A percentile compares a stretch with the other conserved stretches of the same genome.
Evolutionary conservation across 768 basidiomycete species (phyloP).

Genomic region (Xerocomus potaroensis): DNA sequence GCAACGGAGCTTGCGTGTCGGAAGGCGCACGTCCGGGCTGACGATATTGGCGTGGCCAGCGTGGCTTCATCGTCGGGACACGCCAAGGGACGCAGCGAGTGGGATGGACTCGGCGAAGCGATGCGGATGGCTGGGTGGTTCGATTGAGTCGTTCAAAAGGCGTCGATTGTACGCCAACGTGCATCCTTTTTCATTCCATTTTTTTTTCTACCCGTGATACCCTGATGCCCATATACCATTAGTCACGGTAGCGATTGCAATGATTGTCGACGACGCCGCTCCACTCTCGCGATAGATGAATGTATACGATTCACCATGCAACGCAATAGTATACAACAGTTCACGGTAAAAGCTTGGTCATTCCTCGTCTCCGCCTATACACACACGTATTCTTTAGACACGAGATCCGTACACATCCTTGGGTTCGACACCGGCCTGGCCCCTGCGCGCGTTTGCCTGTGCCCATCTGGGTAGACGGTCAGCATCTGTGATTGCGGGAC

Average conservation of each 20-base stretch:
- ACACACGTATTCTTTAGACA: slow-evolving; percentile 29
- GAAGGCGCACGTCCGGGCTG: slow-evolving; percentile 40
- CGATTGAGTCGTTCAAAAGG: slow-evolving; percentile 31
- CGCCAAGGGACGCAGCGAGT: slow-evolving; percentile 42
- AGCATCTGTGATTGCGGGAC: background rate
- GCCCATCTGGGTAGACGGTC: slow-evolving; percentile 59
- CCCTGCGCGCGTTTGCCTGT: slow-evolving; percentile 79
- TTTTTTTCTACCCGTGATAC: background rate
- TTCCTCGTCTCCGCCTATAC: background rate
- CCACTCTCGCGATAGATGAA: background rate
- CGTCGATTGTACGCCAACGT: too few relatives aligned
- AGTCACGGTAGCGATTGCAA: background rate
- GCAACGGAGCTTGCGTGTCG: slow-evolving; percentile 80
- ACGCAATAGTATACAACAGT: slow-evolving; percentile 2
- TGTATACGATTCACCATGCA: background rate
- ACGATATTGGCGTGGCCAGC: slow-evolving; percentile 3
- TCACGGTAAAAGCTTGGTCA: background rate
- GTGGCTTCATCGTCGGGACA: slow-evolving; percentile 12
- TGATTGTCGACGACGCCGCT: too few relatives aligned
- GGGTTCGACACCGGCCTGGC: slow-evolving; percentile 71
- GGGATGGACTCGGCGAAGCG: slow-evolving; percentile 69
- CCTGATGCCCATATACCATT: background rate
- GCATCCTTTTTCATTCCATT: background rate
- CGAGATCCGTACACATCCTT: slow-evolving; percentile 78
- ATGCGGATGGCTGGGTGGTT: slow-evolving; percentile 79